Base-by-base conservation (phyloP, 2,329 filamentous ascomycete species). In the Alternaria dauci region DNA sequence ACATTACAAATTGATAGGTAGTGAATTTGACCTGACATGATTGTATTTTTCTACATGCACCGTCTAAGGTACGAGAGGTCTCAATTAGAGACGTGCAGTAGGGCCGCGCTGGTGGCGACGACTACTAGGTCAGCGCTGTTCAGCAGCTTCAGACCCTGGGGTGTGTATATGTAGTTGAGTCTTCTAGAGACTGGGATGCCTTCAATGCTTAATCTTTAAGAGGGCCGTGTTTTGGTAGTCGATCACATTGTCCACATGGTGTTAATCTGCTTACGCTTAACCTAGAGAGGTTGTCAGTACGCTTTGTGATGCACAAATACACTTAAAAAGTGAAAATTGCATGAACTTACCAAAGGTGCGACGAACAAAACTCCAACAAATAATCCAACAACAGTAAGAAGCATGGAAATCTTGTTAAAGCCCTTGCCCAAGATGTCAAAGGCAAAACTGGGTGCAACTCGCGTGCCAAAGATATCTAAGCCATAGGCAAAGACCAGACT, bases 361-460 rank as follows among this genome's bases (percentile, higher is more conserved):
- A 98, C 82, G 57, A 92, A 86, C 66, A 89, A 78, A 16, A 97
- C 94, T 46, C 93, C 93, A 39, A 87, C 84, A 46, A 87, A 87
- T 68, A 98, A 83, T 18, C 92, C 94, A 41, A 91, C 83, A 38
- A 99, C 93, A 1, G 95, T 99, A 16, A 87, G 84, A 38, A 97
- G 78, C 74, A 99, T 87, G 69, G 93, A 91, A 57, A 93, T 76
- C 83, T 96, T 97, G 76, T 94, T 95, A 79, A 99, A 99, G 2
- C 92, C 92, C 80, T 93, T 95, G 63, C 93, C 95, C 16, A 99
- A 82, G 42, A 98, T 88, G 80, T 99, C 95, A 78, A 99, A 99
- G 16, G 91, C 87, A 70, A 91, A 88, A 78, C 93, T 97, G 1
- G 95, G 95, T n/a, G 90, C 88, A 11, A 96, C 87, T 53, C 93